Percentiles rank a stretch among this genome's conserved stretches.
Evolutionary conservation across 768 basidiomycete genomes (phyloP).

Genomic region (Termitomyces sp.): DNA sequence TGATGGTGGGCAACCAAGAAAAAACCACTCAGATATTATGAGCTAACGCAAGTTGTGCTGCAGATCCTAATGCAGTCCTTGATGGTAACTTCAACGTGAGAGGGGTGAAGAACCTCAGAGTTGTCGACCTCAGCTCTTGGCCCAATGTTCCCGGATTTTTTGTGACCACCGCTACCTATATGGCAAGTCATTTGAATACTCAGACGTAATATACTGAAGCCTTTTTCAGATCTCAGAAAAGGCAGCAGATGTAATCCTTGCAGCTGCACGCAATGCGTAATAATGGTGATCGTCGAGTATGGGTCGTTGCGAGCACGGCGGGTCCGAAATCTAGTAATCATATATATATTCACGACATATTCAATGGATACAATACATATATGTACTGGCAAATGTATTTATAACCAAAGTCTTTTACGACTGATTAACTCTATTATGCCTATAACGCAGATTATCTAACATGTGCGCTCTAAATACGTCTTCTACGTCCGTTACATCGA

Average conservation of each 20-base stretch:
- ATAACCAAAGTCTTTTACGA: too few relatives aligned
- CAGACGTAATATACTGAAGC: background rate
- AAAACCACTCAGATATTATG: background rate
- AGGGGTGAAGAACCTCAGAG: constrained; percentile 23
- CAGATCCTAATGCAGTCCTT: constrained; percentile 23
- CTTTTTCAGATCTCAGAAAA: constrained; percentile 22
- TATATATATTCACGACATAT: too few relatives aligned
- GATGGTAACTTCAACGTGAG: constrained; percentile 24
- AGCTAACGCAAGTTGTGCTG: background rate
- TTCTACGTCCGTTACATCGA: too few relatives aligned
- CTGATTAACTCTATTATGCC: too few relatives aligned
- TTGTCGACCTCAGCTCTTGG: constrained; percentile 26
- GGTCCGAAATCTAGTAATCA: too few relatives aligned
- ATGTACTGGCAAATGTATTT: too few relatives aligned
- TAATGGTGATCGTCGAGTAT: background rate
- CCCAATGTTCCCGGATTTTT: constrained; percentile 25
- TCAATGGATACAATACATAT: too few relatives aligned
- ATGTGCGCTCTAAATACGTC: too few relatives aligned
- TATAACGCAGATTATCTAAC: too few relatives aligned
- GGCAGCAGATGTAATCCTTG: constrained; percentile 22
- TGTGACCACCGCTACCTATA: constrained; percentile 25
- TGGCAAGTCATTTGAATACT: constrained; percentile 15
- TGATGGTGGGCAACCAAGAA: constrained; percentile 12
- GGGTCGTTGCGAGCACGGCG: too few relatives aligned
- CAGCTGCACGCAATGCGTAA: constrained; percentile 5